Conservation (phyloP, 169 alveolate species). For the Cryptosporidium sp. region DNA sequence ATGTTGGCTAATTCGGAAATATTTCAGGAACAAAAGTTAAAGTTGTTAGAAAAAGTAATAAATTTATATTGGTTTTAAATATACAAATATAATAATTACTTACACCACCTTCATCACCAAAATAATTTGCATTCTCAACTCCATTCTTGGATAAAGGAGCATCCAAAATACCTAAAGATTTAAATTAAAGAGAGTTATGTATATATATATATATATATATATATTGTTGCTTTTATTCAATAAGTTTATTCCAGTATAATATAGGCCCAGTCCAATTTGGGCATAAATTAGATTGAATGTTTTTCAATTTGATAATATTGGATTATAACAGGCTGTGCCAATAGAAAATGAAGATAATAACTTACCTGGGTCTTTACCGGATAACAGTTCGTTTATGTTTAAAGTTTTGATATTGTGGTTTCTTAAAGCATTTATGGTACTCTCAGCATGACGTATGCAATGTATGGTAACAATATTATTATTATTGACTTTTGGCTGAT, state of each 20-base stretch:
- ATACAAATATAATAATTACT: not conserved
- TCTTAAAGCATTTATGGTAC: conserved; percentile 28
- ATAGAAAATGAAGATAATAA: not conserved
- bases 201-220: too few species aligned
- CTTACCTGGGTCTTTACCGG: conserved; percentile 50
- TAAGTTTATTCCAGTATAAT: not conserved
- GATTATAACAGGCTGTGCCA: not conserved
- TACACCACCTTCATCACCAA: conserved; percentile 61
- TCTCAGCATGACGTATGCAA: conserved; percentile 60
- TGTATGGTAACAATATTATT: conserved; percentile 21
- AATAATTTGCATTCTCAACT: conserved; percentile 12
- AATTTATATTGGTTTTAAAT: not conserved
- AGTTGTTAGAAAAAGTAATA: not conserved
- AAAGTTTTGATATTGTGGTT: conserved; percentile 25
- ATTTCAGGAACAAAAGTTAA: not conserved
- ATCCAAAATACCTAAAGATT: conserved; percentile 36
- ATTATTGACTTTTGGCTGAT: not conserved
- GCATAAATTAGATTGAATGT: too few species aligned
- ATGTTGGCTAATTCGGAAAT: conserved; percentile 34
- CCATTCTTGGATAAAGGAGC: conserved; percentile 47
- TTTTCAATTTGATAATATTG: not conserved
- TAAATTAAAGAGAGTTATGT: too few species aligned
- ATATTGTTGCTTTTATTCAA: not conserved
- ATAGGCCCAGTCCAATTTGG: not conserved
- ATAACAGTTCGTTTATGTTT: not conserved